Base-by-base conservation (phyloP, 2,329 filamentous ascomycete genomes). In the Fusarium torreyae region DNA sequence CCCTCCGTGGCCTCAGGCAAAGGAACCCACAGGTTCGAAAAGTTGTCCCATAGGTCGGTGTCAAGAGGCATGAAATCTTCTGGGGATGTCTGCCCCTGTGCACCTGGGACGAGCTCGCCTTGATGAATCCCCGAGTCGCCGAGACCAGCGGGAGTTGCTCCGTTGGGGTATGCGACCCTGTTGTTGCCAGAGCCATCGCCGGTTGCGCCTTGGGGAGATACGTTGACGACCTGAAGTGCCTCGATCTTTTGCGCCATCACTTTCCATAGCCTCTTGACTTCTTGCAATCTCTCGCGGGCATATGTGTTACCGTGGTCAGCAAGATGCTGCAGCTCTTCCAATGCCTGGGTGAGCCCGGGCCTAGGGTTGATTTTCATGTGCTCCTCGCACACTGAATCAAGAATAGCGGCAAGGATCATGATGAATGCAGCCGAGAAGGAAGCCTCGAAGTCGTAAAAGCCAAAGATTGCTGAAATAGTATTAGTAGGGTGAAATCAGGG, bases 271-370 rank as follows among this genome's bases (percentile, higher is more conserved):
- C 50, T 66, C 34, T 74, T 74, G 1, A 74, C 54, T 18, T 75
- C 73, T 1, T 73, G 67, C 4, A 75, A 42, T 43, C 73, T 73
- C 40, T 74, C 71, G 2, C 63, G 49, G 17, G 75, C 75, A 39
- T 75, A 75, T 0, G 65, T 67, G 46, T 77, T 77, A 7, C 75
- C 73, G 5, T 72, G 59, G 4, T 73, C 74, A 11, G 68, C 75
- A 1, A 77, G 66, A 20, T 77, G 70, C 33, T 77, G 74, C n/a
- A 77, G 57, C 13, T 74, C 76, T 22, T 75, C 74, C 33, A 77
- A 20, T 1, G 74, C 74, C 3, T 76, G 73, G 0, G 66, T 57
- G 6, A 77, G 44, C 4, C 75, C 75, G 1, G 75, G 75, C 7
- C 66, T 71, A 0, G 75, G 72, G 4, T 66, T 69, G 18, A 76